phyloP scores from a whole-genome alignment of 2,329 filamentous ascomycete genomes.

The Salinomyces thailandicus region DNA sequence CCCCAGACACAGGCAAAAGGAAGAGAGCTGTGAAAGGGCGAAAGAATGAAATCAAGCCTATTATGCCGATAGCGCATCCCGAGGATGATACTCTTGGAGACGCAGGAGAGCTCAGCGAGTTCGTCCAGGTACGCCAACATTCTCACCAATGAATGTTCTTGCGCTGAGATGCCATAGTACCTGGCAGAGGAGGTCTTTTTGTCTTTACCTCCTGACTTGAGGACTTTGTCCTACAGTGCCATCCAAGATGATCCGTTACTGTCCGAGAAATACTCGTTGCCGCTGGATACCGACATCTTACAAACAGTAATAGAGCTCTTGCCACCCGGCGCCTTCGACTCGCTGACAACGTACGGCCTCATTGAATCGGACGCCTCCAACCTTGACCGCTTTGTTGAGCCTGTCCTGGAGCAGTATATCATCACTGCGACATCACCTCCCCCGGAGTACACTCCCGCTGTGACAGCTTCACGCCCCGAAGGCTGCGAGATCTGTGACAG shows the following conservation, averaged over 20 bases:
- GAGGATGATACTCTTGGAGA: constrained; percentile 24
- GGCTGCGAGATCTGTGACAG: constrained; percentile 68
- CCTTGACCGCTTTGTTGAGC: constrained; percentile 48
- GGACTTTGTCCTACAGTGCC: constrained; percentile 49
- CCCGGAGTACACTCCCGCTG: constrained; percentile 44
- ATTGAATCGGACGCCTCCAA: constrained; percentile 37
- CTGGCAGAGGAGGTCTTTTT: constrained; percentile 60
- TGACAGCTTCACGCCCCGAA: constrained; percentile 37
- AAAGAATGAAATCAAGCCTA: constrained; percentile 31
- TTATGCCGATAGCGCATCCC: constrained; percentile 3
- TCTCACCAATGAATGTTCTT: neutral
- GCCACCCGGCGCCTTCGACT: constrained; percentile 53
- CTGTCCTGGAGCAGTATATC: constrained; percentile 55
- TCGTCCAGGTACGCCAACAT: constrained; percentile 49
- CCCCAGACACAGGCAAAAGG: constrained; percentile 36
- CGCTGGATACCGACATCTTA: constrained; percentile 29
- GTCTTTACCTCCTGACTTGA: constrained; percentile 51
- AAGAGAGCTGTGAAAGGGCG: constrained; percentile 32
- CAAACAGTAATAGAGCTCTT: constrained; percentile 44
- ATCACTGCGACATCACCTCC: constrained; percentile 48
- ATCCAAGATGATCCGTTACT: constrained; percentile 43
- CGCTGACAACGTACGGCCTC: constrained; percentile 56
- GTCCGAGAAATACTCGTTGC: constrained; percentile 43
- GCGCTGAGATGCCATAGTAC: too few species aligned
- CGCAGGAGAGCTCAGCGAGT: constrained; percentile 64